Conservation (phyloP, 1,284 basidiomycete genomes). For the Sphaerobolus stellatus region DNA sequence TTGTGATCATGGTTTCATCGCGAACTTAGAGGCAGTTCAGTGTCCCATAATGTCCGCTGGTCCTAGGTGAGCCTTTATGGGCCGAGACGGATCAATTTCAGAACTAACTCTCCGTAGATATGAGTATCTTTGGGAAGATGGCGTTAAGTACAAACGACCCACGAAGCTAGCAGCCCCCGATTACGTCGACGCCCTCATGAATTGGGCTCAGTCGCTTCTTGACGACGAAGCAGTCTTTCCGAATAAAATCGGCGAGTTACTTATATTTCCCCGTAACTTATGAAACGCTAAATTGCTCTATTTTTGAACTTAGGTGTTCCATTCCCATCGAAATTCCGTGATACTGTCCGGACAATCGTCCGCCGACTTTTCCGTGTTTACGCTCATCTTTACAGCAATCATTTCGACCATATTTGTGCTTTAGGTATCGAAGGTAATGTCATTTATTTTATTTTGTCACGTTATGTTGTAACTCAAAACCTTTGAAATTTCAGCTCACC, state of each 20-base stretch:
- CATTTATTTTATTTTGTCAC: background rate
- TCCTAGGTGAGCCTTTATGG: slow-evolving; percentile 72
- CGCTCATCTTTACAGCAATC: slow-evolving; percentile 98
- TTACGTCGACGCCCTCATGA: slow-evolving; percentile 98
- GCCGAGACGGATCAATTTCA: too few relatives aligned
- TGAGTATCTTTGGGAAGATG: slow-evolving; percentile 99
- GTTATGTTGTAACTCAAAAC: background rate
- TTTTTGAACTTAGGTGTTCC: slow-evolving; percentile 65
- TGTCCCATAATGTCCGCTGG: slow-evolving; percentile 99
- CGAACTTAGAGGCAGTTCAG: slow-evolving; percentile 37
- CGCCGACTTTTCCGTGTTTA: slow-evolving; percentile 95
- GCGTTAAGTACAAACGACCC: slow-evolving; percentile 86
- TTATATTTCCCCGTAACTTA: background rate
- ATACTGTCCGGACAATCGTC: slow-evolving; percentile 90
- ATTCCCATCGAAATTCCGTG: slow-evolving; percentile 89
- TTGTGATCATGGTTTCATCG: slow-evolving; percentile 1
- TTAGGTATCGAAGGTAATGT: slow-evolving; percentile 90
- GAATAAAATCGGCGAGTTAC: slow-evolving; percentile 79
- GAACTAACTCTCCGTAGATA: too few relatives aligned
- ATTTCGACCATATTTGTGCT: slow-evolving; percentile 99
- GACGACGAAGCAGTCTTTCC: slow-evolving; percentile 95
- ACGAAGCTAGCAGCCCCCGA: slow-evolving; percentile 93
- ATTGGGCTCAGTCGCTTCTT: slow-evolving; percentile 92
- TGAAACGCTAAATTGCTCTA: background rate
- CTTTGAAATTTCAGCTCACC: slow-evolving; percentile 70